Percentiles rank a stretch among this genome's conserved stretches.
Conservation (phyloP, 2,329 filamentous ascomycete species). For the Xylariaceae sp. region DNA sequence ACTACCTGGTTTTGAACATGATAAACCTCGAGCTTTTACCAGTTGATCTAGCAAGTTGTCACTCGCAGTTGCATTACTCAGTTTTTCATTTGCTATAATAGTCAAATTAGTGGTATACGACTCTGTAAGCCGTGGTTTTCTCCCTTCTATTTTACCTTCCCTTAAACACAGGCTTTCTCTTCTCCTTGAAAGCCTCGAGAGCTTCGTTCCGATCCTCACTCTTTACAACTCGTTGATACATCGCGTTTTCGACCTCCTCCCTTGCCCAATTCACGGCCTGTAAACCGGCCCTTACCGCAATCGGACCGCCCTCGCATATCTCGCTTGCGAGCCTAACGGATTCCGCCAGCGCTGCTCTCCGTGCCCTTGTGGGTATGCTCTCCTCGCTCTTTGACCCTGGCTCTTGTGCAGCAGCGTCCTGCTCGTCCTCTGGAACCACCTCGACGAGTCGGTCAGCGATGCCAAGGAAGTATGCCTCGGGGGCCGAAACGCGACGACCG, state of each 20-base stretch:
- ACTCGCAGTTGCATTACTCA: too few relatives aligned
- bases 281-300: conserved; percentile 81
- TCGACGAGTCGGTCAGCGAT: conserved; percentile 91
- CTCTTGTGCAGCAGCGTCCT: conserved; percentile 48
- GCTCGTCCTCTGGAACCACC: conserved; percentile 65
- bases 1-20: too few relatives aligned
- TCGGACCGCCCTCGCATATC: conserved; percentile 88
- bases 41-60: too few relatives aligned
- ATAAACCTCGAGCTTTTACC: too few relatives aligned
- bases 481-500: conserved; percentile 79
- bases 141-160: conserved; percentile 49
- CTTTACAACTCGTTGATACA: conserved; percentile 82
- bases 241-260: conserved; percentile 82
- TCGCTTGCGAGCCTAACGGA: conserved; percentile 80
- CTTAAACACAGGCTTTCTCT: conserved; percentile 66
- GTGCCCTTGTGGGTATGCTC: conserved; percentile 62
- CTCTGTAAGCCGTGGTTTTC: background rate
- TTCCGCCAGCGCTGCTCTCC: conserved; percentile 74
- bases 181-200: conserved; percentile 77
- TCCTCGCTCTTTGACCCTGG: conserved; percentile 43
- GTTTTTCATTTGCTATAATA: too few relatives aligned
- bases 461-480: conserved; percentile 91
- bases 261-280: conserved; percentile 76
- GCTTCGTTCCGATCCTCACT: conserved; percentile 92
- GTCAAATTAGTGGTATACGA: background rate